These are phyloP conservation scores for Microdochium bolleyi DNA, from an alignment of 2,329 filamentous ascomycete genomes.

Conservation along the genomic window DNA sequence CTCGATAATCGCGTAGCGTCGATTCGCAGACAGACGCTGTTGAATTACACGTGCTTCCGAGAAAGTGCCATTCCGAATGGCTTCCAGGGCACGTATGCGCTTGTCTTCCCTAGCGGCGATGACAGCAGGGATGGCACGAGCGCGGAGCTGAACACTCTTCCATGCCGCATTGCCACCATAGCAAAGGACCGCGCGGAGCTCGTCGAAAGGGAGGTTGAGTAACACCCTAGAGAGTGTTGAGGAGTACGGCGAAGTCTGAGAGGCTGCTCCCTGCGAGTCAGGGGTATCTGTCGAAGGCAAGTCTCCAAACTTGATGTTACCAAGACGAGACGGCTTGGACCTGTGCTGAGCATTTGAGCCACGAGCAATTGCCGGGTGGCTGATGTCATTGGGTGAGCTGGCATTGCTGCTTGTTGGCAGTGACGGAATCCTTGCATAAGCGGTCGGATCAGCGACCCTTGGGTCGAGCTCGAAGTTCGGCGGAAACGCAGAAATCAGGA, in stretches of 20 bases:
- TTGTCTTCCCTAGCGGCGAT: slow-evolving; percentile 50
- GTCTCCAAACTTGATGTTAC: slow-evolving; percentile 66
- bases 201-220: slow-evolving; percentile 60
- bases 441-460: slow-evolving; percentile 23
- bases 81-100: slow-evolving; percentile 37
- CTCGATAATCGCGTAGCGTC: slow-evolving; percentile 29
- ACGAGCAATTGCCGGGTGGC: slow-evolving; percentile 25
- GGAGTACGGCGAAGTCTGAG: slow-evolving; percentile 9
- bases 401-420: slow-evolving; percentile 26
- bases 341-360: slow-evolving; percentile 23
- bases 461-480: slow-evolving; percentile 51
- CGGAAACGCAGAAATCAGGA: slow-evolving; percentile 53
- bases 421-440: slow-evolving; percentile 35
- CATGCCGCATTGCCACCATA: slow-evolving; percentile 47
- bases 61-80: slow-evolving; percentile 26
- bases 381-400: slow-evolving; percentile 25
- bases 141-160: slow-evolving; percentile 37
- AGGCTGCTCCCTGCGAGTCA: neutral
- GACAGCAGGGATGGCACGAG: slow-evolving; percentile 39
- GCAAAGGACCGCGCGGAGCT: slow-evolving; percentile 59
- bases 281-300: slow-evolving; percentile 26
- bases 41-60: slow-evolving; percentile 25
- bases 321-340: slow-evolving; percentile 43
- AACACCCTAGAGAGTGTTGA: slow-evolving; percentile 56
- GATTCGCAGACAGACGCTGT: slow-evolving; percentile 23